Base-by-base conservation (phyloP, 2,329 filamentous ascomycete genomes). In the Neurospora sp. region DNA sequence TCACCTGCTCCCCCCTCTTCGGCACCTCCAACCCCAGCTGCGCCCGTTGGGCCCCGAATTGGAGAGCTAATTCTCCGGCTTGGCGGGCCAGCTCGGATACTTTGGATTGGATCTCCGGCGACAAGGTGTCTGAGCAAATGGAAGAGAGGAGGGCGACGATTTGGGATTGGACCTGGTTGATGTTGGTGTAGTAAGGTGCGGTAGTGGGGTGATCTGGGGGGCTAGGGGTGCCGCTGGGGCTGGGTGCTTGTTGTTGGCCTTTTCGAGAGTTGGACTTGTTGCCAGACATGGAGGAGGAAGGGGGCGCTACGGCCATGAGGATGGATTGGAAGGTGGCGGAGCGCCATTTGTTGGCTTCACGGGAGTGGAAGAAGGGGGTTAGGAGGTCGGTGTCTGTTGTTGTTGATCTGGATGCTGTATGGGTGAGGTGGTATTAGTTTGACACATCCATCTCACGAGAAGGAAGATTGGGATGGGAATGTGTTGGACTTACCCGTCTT, bases 301-400 rank as follows among this genome's bases (percentile, higher is more conserved):
- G 46, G 4, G 72, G 70, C 0, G 68, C 23, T 3, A 77, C 70
- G 66, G 70, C 71, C 8, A 72, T 73, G 33, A 74, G 42, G 19
- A 77, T 73, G 23, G 75, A 73, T 67, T 76, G 74, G 70, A 77
- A 77, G 19, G 75, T 71, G 67, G 74, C 71, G 0, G 76, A 74
- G 3, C 76, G 73, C 69, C 73, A 73, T 68, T 74, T 75, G 71
- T 76, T 77, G 66, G 75, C 75, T 19, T 74, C 72, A 0, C 52
- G 52, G 13, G 52, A 62, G 28, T 62, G 52, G 23, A 36, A 62
- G 52, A 62, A 62, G 15, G 52, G 52, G 13, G 28, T n/a, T 8
- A 62, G 28, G 7, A 36, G 15, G 23, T 62, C 28, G 23, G 13
- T 33, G 28, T 62, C 52, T 33, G 52, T 62, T 58, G 46, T 33